Evolutionary conservation across 345 rosid genomes (phyloP), one percentile per base, ranked within the genome.

Genomic region (Salix purpurea): DNA sequence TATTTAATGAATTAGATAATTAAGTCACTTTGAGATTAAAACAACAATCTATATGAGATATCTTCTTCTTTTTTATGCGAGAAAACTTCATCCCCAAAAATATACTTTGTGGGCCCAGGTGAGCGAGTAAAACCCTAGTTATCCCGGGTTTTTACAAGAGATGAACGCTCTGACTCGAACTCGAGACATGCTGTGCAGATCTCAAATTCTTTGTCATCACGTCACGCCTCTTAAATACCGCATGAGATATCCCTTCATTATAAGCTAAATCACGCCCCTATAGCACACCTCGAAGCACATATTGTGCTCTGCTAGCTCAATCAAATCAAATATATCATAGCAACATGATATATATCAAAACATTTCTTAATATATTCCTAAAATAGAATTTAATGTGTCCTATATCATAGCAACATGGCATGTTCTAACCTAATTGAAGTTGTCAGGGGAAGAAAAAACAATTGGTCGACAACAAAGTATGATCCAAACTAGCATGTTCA

Each of bases 71-170:
- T 30, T 30, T 30, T 30, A 30, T 30, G 0, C 32, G 0, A 30
- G 32, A 30, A 30, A 3, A 30, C 32, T 30, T 30, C 32, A 30
- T 30, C 32, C 0, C 4, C 3, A 3, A 30, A 30, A 30, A 0
- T 0, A 0, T 30, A 30, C 0, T 30, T 30, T 30, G 4, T 30
- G 4, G 4, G 4, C 0, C 4, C 4, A 30, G 32, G 0, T 30
- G 4, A 30, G 4, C 4, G 4, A 30, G 32, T 30, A 30, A 30
- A 30, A 2, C 0, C 2, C 4, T 30, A 30, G 4, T 30, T 30
- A 30, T 30, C 4, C 4, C 4, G 3, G 0, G 0, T 0, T 30
- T 3, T 30, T 30, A 30, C 32, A 30, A 30, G 32, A 30, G 32
- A 30, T 30, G 4, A 4, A 30, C 0, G 32, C 0, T 30, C 32